A percentile compares a stretch with the other conserved stretches of the same genome.
Evolutionary conservation across 441 rosid species (phyloP).

Genomic region (Populus hybrid): DNA sequence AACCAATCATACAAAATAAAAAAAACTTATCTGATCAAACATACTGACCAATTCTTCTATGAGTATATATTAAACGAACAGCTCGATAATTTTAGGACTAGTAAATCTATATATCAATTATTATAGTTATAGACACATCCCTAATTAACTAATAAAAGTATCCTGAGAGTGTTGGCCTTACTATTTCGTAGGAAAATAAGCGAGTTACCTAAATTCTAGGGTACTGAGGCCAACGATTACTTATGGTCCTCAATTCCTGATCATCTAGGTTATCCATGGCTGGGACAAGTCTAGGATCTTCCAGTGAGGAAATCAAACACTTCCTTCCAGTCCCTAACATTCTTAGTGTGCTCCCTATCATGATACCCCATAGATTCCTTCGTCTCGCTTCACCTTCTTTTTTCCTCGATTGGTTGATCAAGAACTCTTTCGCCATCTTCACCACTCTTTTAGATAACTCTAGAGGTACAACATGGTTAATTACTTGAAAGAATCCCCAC

Average conservation of each 20-base stretch:
- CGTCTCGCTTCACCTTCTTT: constrained; percentile 56
- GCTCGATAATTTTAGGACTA: too few relatives aligned
- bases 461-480: too few relatives aligned
- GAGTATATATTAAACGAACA: too few relatives aligned
- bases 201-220: constrained; percentile 48
- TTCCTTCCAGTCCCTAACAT: constrained; percentile 62
- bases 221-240: constrained; percentile 62
- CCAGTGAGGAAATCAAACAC: constrained; percentile 61
- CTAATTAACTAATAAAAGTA: too few relatives aligned
- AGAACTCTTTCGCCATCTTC: constrained; percentile 58
- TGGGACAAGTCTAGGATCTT: constrained; percentile 52
- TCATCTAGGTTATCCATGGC: constrained; percentile 46
- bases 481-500: too few relatives aligned
- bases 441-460: too few relatives aligned
- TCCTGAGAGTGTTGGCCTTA: background rate
- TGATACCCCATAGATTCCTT: constrained; percentile 47
- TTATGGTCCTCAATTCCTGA: constrained; percentile 38
- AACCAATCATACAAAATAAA: background rate
- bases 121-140: too few relatives aligned
- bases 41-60: background rate
- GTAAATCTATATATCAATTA: too few relatives aligned
- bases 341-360: constrained; percentile 67
- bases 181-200: too few relatives aligned
- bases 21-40: too few relatives aligned
- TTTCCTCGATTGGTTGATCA: constrained; percentile 50